Evolutionary conservation across 2,329 filamentous ascomycete species (phyloP), one percentile per base, ranked within the genome.

Genomic region (Diatrype stigma): DNA sequence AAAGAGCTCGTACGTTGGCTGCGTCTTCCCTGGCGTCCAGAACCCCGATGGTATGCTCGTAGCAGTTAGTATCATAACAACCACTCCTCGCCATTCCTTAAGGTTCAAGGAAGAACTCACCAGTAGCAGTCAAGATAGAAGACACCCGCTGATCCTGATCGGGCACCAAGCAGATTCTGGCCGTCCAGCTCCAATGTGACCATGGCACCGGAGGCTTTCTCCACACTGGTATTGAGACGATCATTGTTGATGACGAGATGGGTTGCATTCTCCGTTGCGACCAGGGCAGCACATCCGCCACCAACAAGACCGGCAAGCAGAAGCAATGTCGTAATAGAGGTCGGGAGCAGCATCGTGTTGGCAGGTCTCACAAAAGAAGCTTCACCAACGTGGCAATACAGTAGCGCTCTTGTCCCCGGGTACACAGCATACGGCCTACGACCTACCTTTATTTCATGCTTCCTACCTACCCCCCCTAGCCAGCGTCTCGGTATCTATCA

Each of bases 41-140:
- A 77, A 78, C 0, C 82, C 82, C 0, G 71, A 73, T 1, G 80
- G 80, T 0, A 72, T 79, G 60, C 56, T 61, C 16, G 42, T 46
- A 50, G 40, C 46, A 32, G 37, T 32, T 22, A 22, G 32, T 63
- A n/a, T n/a, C n/a, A n/a, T n/a, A n/a, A n/a, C n/a, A 28, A 60
- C 51, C 45, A 50, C 35, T 50, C 38, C 30, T 52, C 38, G 45
- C 47, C 53, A 48, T 52, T 50, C 54, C 30, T 47, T 12, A 28
- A 49, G 14, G 19, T 32, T 47, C 50, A 47, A n/a, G 47, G 44
- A 34, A 44, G 52, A 48, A 57, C 50, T 57, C 46, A 60, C 56
- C 82, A 86, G 64, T 85, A 82, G 62, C 82, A 86, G 63, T 86
- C 82, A 6, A 85, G 74, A 59, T 85, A 84, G 1, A 80, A 78